Evolutionary conservation across 1,284 basidiomycete genomes (phyloP).

Genomic region (Clitocybe nebularis): DNA sequence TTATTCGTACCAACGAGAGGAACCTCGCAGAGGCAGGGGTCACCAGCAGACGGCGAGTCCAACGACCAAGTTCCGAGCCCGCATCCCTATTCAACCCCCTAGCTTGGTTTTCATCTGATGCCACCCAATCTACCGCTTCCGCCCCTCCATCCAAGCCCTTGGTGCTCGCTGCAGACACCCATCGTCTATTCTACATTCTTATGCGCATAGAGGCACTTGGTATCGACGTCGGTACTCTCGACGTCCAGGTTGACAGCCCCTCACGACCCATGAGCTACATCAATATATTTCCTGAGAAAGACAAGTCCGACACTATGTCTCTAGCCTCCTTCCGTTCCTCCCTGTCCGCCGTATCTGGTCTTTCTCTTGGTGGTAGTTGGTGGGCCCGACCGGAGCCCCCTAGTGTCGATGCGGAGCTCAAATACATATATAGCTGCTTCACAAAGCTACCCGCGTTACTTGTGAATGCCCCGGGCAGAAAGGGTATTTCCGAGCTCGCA

Average conservation of each 20-base stretch:
- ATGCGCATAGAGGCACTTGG: constrained; percentile 82
- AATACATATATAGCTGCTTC: constrained; percentile 83
- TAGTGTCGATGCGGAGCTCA: constrained; percentile 69
- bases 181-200: constrained; percentile 85
- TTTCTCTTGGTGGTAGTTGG: constrained; percentile 71
- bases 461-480: constrained; percentile 56
- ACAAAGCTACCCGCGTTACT: constrained; percentile 81
- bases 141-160: constrained; percentile 47
- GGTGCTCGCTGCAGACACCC: constrained; percentile 69
- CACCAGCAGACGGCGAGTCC: constrained; percentile 45
- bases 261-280: constrained; percentile 74
- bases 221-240: constrained; percentile 75
- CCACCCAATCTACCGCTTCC: constrained; percentile 25
- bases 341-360: constrained; percentile 69
- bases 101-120: constrained; percentile 54
- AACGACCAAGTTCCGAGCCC: constrained; percentile 29
- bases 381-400: constrained; percentile 59
- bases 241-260: constrained; percentile 67
- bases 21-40: constrained; percentile 63
- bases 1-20: constrained; percentile 67
- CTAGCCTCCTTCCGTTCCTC: constrained; percentile 78
- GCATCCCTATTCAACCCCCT: constrained; percentile 55
- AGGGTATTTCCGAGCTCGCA: constrained; percentile 65
- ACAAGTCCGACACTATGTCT: constrained; percentile 74
- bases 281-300: constrained; percentile 48